Conservation (phyloP, 441 rosid species). For the Jatropha multifida region DNA sequence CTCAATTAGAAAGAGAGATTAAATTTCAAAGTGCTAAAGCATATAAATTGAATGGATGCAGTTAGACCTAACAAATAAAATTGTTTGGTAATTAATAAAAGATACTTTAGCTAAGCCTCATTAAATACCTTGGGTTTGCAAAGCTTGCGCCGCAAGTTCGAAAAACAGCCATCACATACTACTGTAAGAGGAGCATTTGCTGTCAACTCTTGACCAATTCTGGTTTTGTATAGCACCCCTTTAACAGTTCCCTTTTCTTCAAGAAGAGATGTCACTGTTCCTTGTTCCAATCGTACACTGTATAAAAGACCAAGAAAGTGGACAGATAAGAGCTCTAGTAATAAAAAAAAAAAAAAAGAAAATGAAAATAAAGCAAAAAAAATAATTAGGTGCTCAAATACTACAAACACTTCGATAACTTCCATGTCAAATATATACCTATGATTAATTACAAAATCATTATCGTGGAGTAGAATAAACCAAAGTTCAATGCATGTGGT, state of each 20-base stretch:
- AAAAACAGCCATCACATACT: background rate
- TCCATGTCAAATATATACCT: too few relatives aligned
- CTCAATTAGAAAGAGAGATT: background rate
- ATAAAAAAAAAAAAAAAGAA: too few relatives aligned
- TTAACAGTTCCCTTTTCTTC: constrained; percentile 12
- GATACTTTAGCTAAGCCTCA: background rate
- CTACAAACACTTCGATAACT: too few relatives aligned
- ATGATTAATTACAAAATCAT: too few relatives aligned
- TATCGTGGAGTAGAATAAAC: too few relatives aligned
- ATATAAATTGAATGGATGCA: background rate
- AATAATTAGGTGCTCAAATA: too few relatives aligned
- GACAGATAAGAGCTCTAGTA: background rate
- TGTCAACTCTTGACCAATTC: background rate
- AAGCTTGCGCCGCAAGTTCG: background rate
- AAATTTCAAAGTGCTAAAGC: background rate
- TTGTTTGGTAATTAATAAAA: background rate
- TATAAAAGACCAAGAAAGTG: background rate
- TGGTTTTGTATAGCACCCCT: constrained; percentile 13
- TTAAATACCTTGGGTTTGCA: background rate
- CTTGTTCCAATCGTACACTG: constrained; percentile 10
- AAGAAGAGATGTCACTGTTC: constrained; percentile 10
- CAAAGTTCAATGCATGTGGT: background rate
- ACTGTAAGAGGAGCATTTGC: constrained; percentile 3
- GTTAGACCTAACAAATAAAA: background rate
- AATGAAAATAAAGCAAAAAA: too few relatives aligned